Base-by-base conservation (phyloP, 2,329 filamentous ascomycete species). In the Sporothrix phasma region DNA sequence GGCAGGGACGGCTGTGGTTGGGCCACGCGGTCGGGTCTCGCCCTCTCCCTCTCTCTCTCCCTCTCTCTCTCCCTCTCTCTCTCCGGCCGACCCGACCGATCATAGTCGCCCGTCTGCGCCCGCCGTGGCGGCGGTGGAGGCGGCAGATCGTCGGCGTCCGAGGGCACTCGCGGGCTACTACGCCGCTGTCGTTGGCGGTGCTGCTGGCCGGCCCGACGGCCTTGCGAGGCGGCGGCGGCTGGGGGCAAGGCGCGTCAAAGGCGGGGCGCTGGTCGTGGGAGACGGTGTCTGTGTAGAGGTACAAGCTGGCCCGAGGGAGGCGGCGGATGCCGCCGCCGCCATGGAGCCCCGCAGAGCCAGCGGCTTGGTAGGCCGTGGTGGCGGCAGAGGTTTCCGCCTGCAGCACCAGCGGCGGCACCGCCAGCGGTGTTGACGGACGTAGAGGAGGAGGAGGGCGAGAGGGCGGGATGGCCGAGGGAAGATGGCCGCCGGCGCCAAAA, bases 281-380 rank as follows among this genome's bases (percentile, higher is more conserved):
- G 64, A 46, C 0, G 37, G 22, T 26, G 56, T 29, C 22, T 43
- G 46, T 8, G 54, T 17, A 5, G 66, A 24, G 65, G 64, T n/a
- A n/a, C 6, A 29, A 64, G 39, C 13, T 17, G 39, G 43, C 1
- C 45, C 34, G 31, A 41, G 24, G 47, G 46, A 19, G n/a, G 45
- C 24, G 5, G 59, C 43, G 3, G 54, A 74, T 68, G 1, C 13
- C 5, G 58, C 41, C 19, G 62, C 37, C 77, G 76, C 0, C 75
- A 73, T 2, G 78, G 77, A 0, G 76, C 74, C 3, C 73, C 67
- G 67, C 81, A 88, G 73, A 1, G 83, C 78, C 0, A 76, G 71
- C 0, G 85, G 85, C 71, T 88, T 88, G 3, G 73, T 74, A 0
- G 85, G 85, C 13, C 81, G 79, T 8, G 82, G 83, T 0, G 84